Evolutionary conservation across 1,284 basidiomycete genomes (phyloP), one percentile per base, ranked within the genome.

Genomic region (Porodaedalea pini): DNA sequence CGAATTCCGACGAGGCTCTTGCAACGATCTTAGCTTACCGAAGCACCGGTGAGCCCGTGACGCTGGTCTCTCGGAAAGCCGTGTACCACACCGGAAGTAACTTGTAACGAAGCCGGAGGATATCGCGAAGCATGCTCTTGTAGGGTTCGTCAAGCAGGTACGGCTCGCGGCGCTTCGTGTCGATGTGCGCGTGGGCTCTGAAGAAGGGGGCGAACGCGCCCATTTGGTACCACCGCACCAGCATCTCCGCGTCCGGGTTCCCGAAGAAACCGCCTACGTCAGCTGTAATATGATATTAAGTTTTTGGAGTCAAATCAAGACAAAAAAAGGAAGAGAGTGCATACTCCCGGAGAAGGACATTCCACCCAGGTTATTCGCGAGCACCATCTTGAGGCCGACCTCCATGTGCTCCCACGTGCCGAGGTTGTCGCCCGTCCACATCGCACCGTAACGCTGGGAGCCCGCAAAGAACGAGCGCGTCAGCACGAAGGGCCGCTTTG

Each of bases 231-330:
- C 96, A 99, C 37, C 97, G 82, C 6, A 96, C 87, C 29, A 99
- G 86, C 84, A 98, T 93, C 69, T 99, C 96, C 0, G 88, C 80
- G 39, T 88, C 82, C 0, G 97, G 96, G 71, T 99, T 97, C 49
- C 96, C 96, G 69, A 99, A 99, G 85, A 98, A 99, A 15, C 96
- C 96, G 39, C 96, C 95, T 49, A 98, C 92, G 67, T 99, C 96
- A 58, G 96, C 92, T 95, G 64, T 5, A 60, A 25, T 44, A 36
- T 11, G 27, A 36, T 31, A n/a, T 31, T 62, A 58, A 50, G 48
- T 44, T 49, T 39, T 25, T 29, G 31, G 5, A 15, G 15, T 11
- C 3, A 15, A 27, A 31, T 21, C 51, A 52, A n/a, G 2, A 37
- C 44, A 31, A 13, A 37, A 34, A 31, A 7, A 41, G n/a, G 43